Base-by-base conservation (phyloP, 257 asterid species). In the Anisodus tanguticus region DNA sequence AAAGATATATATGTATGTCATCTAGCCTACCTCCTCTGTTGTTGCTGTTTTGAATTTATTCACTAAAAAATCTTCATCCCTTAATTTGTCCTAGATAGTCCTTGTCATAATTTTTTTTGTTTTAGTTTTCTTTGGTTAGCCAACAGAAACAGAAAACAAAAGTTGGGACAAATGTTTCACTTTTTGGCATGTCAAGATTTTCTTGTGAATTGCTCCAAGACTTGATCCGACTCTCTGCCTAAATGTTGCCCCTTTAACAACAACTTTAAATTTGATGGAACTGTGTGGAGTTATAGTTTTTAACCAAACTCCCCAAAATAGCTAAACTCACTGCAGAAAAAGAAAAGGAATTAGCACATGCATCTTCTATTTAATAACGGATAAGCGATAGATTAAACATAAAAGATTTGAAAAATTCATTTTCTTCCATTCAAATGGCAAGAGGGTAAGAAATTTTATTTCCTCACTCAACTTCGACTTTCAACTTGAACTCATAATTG, bases 191-290 rank as follows among this genome's bases (percentile, higher is more conserved):
- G 41, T 47, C n/a, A 72, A 47, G n/a, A 59, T 72, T 45, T 72
- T 72, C n/a, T 47, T 19, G 41, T 72, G 59, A n/a, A 72, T 72
- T 72, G 80, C 59, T 72, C 41, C 80, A 47, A n/a, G 1, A 47
- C 41, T 72, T 47, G 57, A 72, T 19, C 57, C 15, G 9, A 72
- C 59, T 47, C n/a, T 72, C n/a, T 47, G 10, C 59, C 59, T 72
- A 72, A 71, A 22, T 53, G 35, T 72, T 47, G 16, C 80, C 17
- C 80, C 35, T 71, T 45, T 8, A 31, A 31, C 9, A 69, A 16
- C 13, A 70, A 43, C 79, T 66, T 35, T 10, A 10, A 15, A 9
- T 64, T 35, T 12, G 74, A 66, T 63, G 70, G 16, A 63, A 63
- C 68, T 62, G 68, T 62, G 39, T 4, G 6, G 7, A 19, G 13